Evolutionary conservation across 75 land plant species (phyloP), one percentile per base, ranked within the genome.

Genomic region (Pinus tabuliformis): DNA sequence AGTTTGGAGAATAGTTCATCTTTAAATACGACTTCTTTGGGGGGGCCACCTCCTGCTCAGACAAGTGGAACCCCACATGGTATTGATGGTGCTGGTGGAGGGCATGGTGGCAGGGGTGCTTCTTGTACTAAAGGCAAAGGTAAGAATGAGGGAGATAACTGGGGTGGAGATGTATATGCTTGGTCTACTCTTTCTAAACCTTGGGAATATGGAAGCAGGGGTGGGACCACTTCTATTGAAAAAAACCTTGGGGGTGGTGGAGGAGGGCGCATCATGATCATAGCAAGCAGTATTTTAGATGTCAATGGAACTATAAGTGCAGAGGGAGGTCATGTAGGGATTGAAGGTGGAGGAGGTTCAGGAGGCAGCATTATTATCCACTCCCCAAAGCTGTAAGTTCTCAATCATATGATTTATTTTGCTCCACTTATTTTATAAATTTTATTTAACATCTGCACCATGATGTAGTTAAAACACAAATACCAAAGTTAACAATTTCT

Each of bases 21-120:
- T 57, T 73, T 97, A 37, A 89, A 88, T 70, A 83, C 91, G 16
- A 90, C 89, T 16, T 93, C 81, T 13, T 74, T 92, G 70, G 99
- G 85, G 1, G 99, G 99, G 56, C 36, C 81, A 3, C 95, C 99
- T 3, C 99, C 99, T 26, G 57, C 89, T 0, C 91, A 91, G 83
- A 94, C 99, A 36, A 92, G 95, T 73, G 99, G 99, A 74, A 84
- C 89, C 13, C 95, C 98, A 0, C 75, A 73, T 26, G 95, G 98
- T 58, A 16, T 80, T 20, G 90, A 89, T 70, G 99, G 98, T 26
- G 99, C 92, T 20, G 99, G 99, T 0, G 99, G 98, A 2, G 99
- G 99, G n/a, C 89, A 97, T 76, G 99, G 99, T 0, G 99, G 99
- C 0, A 81, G 99, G 56, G 99, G 99, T 4, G 99, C 99, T n/a